Evolutionary conservation across 1,284 basidiomycete genomes (phyloP).

Genomic region (Tausonia pullulans): DNA sequence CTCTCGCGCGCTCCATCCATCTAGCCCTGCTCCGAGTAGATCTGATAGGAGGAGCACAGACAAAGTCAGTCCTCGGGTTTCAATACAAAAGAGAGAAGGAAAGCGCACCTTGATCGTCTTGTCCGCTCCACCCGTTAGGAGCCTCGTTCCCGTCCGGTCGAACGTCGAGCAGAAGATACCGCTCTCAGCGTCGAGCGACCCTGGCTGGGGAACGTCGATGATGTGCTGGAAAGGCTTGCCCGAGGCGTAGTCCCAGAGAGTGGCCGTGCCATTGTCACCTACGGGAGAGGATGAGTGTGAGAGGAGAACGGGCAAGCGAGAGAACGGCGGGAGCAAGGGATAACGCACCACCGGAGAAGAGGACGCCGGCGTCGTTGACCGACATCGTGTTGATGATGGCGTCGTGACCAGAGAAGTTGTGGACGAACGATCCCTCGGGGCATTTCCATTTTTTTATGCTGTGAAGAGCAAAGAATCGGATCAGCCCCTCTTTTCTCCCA

Average conservation of each 20-base stretch:
- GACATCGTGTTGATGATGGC: constrained; percentile 94
- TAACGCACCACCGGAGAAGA: constrained; percentile 81
- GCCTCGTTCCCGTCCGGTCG: constrained; percentile 83
- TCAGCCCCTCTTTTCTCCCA: not conserved
- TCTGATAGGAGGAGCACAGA: constrained; percentile 26
- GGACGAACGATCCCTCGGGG: constrained; percentile 87
- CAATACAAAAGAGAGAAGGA: not conserved
- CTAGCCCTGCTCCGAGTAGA: constrained; percentile 42
- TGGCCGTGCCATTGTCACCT: constrained; percentile 82
- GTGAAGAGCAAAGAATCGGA: not conserved
- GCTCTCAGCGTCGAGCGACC: constrained; percentile 90
- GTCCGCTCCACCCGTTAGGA: constrained; percentile 95
- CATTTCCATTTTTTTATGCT: constrained; percentile 98
- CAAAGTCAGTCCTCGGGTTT: not conserved
- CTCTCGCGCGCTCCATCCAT: not conserved
- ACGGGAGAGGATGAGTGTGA: not conserved
- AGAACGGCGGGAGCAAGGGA: constrained; percentile 5
- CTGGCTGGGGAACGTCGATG: constrained; percentile 91
- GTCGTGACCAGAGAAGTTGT: constrained; percentile 91
- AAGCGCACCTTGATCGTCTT: constrained; percentile 83
- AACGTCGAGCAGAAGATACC: constrained; percentile 68
- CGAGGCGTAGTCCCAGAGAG: constrained; percentile 88
- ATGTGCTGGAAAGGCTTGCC: constrained; percentile 90
- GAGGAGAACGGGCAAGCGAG: constrained; percentile 1
- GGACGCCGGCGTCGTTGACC: constrained; percentile 88